Evolutionary conservation across 2,329 filamentous ascomycete genomes (phyloP).

Genomic region (Trichoderma oligosporum): DNA sequence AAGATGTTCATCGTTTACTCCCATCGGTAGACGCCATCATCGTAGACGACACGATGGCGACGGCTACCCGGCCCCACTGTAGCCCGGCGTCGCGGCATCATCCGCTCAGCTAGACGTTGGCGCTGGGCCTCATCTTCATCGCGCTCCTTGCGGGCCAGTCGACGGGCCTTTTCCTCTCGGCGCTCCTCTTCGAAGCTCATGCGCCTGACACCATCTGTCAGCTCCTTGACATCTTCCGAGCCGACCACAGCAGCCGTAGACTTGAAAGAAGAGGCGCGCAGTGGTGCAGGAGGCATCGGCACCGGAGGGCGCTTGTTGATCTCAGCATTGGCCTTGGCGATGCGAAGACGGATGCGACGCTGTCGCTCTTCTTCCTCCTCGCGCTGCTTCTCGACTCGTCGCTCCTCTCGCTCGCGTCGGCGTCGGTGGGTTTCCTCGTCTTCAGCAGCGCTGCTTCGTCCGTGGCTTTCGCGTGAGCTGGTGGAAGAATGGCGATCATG

Average conservation of each 20-base stretch:
- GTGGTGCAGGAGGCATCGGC: slow-evolving; percentile 27
- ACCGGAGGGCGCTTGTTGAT: slow-evolving; percentile 39
- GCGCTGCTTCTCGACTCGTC: slow-evolving; percentile 24
- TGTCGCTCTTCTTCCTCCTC: slow-evolving; percentile 30
- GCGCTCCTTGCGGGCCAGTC: slow-evolving; percentile 25
- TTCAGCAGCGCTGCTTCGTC: slow-evolving; percentile 29
- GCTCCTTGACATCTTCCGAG: slow-evolving; percentile 34
- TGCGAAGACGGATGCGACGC: slow-evolving; percentile 31
- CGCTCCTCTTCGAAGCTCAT: slow-evolving; percentile 33
- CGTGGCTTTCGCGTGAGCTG: slow-evolving; percentile 34
- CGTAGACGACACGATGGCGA: slow-evolving; percentile 36
- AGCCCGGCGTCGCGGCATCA: slow-evolving; percentile 37
- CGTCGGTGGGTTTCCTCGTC: slow-evolving; percentile 30
- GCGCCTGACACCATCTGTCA: slow-evolving; percentile 33
- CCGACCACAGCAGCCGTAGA: slow-evolving; percentile 24
- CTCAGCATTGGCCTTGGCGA: slow-evolving; percentile 41
- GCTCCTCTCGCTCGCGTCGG: slow-evolving; percentile 26
- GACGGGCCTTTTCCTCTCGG: slow-evolving; percentile 32
- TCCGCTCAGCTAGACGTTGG: slow-evolving; percentile 39
- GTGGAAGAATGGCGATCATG: slow-evolving; percentile 38
- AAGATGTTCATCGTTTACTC: slow-evolving; percentile 34
- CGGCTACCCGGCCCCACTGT: slow-evolving; percentile 37
- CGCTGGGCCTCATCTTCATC: slow-evolving; percentile 38
- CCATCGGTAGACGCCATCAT: slow-evolving; percentile 39
- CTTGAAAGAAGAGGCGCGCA: slow-evolving; percentile 26